These are phyloP conservation scores for Forsythia viridissima DNA, from an alignment of 257 asterid species.

Conservation along the genomic window DNA sequence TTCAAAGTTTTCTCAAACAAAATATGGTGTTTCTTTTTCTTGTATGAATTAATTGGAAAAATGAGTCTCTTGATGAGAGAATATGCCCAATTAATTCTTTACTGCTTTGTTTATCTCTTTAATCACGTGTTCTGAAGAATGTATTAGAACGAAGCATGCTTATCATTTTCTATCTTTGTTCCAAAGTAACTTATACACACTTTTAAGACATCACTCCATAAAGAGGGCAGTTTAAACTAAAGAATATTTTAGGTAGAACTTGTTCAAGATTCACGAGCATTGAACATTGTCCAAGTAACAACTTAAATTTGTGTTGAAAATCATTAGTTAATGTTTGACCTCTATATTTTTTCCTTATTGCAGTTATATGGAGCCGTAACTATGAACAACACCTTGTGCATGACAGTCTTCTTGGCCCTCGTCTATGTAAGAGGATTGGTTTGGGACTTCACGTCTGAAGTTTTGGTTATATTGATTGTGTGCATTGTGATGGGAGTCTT, in stretches of 20 bases:
- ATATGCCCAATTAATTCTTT: not conserved
- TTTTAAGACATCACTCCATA: not conserved
- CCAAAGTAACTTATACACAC: not conserved
- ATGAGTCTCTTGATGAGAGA: no score
- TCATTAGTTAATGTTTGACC: not conserved
- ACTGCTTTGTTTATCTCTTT: not conserved
- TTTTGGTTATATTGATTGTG: slow-evolving; percentile 78
- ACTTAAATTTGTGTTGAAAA: not conserved
- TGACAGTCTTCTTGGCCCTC: slow-evolving; percentile 83
- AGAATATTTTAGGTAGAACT: not conserved
- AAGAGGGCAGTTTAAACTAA: not conserved
- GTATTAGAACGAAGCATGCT: not conserved
- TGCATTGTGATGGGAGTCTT: slow-evolving; percentile 79
- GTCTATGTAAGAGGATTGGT: slow-evolving; percentile 70
- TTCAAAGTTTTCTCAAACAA: no score
- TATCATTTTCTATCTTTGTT: not conserved
- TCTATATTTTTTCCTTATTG: not conserved
- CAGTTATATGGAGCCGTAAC: slow-evolving; percentile 93
- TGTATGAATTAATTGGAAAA: no score
- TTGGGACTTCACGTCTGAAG: slow-evolving; percentile 96
- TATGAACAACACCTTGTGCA: slow-evolving; percentile 82
- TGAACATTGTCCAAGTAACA: not conserved
- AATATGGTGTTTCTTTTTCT: no score
- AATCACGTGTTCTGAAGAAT: not conserved
- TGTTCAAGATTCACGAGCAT: not conserved